Evolutionary conservation across 306 rosid genomes (phyloP), one percentile per base, ranked within the genome.

Genomic region (Neltuma alba): DNA sequence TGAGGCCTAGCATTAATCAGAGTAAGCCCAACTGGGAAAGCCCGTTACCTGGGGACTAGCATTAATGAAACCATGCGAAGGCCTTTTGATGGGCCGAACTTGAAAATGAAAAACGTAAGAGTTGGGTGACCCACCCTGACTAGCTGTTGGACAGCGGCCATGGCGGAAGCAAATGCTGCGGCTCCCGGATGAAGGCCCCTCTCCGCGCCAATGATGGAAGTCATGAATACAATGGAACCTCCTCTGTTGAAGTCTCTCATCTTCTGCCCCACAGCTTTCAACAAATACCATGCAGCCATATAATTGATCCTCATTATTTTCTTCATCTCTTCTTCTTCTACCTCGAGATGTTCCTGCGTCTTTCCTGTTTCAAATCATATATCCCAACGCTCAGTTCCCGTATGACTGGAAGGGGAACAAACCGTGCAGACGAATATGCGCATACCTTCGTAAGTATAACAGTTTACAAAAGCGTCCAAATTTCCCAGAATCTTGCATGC

Each of bases 161-260:
- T 74, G 75, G 87, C 81, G 6, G 95, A 86, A 70, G 89, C 93
- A 75, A 83, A 91, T 4, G 93, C 91, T 21, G 95, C 91, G 76
- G 91, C 91, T 41, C 99, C 97, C 0, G 86, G 88, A 83, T 94
- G 86, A 63, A 94, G 58, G 27, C 97, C 97, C 78, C 99, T 89
- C 76, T 90, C 91, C 15, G 89, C 79, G 63, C 99, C 99, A 37
- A 76, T 40, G 1, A 94, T 82, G 4, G 97, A 83, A 18, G 97
- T 88, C 57, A 92, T 9, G 38, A 92, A 81, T 44, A 94, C 63
- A 36, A 94, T 83, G 72, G 99, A 94, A n/a, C 99, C 99, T 58
- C 95, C 97, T 1, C 81, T 76, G 38, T 91, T 85, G 15, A 85
- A 85, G 60, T 88, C 87, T 63, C 89, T 79, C 95, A 94, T 92